Percentiles rank a stretch among this genome's conserved stretches.
These are phyloP conservation scores for Escovopsis sp. DNA, from an alignment of 2,329 filamentous ascomycete species.

Conservation along the genomic window DNA sequence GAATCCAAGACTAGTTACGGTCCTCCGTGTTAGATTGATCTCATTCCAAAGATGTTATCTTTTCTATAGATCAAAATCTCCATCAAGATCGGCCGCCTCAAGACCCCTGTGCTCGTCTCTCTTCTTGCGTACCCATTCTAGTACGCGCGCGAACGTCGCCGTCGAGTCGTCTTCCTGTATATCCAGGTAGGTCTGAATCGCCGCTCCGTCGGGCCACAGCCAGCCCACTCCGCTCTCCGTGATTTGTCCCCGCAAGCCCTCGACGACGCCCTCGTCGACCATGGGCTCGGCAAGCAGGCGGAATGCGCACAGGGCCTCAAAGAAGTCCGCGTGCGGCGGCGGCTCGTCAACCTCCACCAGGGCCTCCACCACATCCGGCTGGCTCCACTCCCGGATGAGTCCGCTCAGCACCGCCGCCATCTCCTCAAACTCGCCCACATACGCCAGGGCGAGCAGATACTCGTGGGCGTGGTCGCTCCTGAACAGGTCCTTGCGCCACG, in stretches of 20 bases:
- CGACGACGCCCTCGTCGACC: conserved; percentile 19
- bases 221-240: conserved; percentile 13
- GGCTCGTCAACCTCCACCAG: conserved; percentile 20
- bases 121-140: conserved; percentile 9
- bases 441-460: conserved; percentile 49
- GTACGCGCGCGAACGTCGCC: conserved; percentile 11
- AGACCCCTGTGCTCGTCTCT: background rate
- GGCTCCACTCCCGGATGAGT: conserved; percentile 36
- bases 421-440: conserved; percentile 42
- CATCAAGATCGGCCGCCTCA: no score
- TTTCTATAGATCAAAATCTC: background rate
- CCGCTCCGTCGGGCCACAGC: conserved; percentile 25
- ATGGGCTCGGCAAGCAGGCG: conserved; percentile 31
- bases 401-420: conserved; percentile 44
- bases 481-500: conserved; percentile 18
- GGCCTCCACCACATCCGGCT: conserved; percentile 19
- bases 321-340: conserved; percentile 19
- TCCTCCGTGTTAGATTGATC: background rate
- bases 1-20: background rate
- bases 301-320: conserved; percentile 30
- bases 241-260: conserved; percentile 13
- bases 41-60: background rate
- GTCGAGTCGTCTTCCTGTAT: conserved; percentile 13
- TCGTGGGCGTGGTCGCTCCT: conserved; percentile 30
- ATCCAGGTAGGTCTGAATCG: conserved; percentile 20